These are phyloP conservation scores for Furcasterigmium furcatum DNA, from an alignment of 2,329 filamentous ascomycete species.

Conservation along the genomic window DNA sequence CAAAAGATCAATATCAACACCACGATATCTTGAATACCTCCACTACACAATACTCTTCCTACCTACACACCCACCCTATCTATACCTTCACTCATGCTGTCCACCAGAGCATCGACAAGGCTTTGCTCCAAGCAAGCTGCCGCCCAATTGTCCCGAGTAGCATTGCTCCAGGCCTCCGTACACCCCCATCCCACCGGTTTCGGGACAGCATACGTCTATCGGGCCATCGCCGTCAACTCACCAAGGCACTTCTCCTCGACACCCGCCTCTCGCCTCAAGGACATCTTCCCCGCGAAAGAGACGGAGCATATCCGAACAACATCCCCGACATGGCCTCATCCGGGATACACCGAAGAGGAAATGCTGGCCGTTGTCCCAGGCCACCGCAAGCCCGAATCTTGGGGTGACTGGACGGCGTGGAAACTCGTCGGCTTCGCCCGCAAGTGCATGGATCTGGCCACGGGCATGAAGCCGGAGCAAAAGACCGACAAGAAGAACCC, in stretches of 20 bases:
- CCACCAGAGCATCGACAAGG: slow-evolving; percentile 17
- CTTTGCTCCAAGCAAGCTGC: slow-evolving; percentile 20
- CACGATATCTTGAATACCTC: neutral
- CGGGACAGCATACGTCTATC: slow-evolving; percentile 18
- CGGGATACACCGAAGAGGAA: slow-evolving; percentile 73
- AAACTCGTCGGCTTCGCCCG: slow-evolving; percentile 72
- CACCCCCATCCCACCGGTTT: slow-evolving; percentile 18
- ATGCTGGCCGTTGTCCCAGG: slow-evolving; percentile 73
- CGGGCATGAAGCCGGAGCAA: slow-evolving; percentile 71
- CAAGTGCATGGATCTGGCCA: slow-evolving; percentile 77
- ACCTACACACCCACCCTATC: neutral
- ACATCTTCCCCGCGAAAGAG: slow-evolving; percentile 61
- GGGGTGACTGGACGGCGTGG: slow-evolving; percentile 78
- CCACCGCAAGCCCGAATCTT: slow-evolving; percentile 69
- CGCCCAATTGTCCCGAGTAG: slow-evolving; percentile 17
- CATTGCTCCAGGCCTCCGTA: slow-evolving; percentile 10
- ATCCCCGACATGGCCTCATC: slow-evolving; percentile 66
- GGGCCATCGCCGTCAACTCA: slow-evolving; percentile 16
- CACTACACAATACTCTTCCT: neutral
- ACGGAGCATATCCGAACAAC: slow-evolving; percentile 61
- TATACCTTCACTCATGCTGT: slow-evolving; percentile 18
- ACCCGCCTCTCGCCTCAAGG: slow-evolving; percentile 39
- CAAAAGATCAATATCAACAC: neutral
- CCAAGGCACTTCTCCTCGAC: slow-evolving; percentile 47
- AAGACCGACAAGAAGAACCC: slow-evolving; percentile 57